Evolutionary conservation across 768 basidiomycete genomes (phyloP).

Genomic region (Lentinula aciculospora): DNA sequence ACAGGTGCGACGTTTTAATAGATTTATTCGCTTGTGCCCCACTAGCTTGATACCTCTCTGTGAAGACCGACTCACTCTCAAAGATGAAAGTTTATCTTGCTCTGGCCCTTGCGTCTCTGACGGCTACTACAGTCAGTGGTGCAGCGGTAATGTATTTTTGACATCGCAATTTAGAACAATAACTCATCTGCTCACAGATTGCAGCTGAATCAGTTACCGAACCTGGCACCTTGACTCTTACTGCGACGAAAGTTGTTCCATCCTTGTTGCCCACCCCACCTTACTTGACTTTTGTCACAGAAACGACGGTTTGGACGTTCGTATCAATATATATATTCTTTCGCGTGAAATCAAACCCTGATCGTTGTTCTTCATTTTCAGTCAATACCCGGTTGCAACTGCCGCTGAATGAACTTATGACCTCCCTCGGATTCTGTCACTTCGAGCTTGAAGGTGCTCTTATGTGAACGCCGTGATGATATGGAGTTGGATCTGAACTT

Average conservation of each 20-base stretch:
- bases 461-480: no score
- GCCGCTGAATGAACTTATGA: background rate
- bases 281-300: background rate
- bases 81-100: background rate
- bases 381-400: background rate
- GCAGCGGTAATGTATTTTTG: background rate
- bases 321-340: background rate
- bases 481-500: background rate
- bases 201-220: background rate
- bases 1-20: background rate
- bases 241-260: slow-evolving; percentile 1
- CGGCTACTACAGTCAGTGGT: background rate
- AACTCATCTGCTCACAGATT: background rate
- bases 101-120: background rate
- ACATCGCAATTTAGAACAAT: background rate
- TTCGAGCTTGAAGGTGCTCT: no score
- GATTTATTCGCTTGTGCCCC: background rate
- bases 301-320: slow-evolving; percentile 1
- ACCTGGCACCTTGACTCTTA: background rate
- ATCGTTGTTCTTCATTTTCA: background rate
- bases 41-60: background rate
- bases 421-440: no score
- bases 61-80: background rate
- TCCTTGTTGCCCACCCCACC: background rate
- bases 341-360: background rate